Base-by-base conservation (phyloP, 2,329 filamentous ascomycete genomes). In the Dactylellina drechsleri region DNA sequence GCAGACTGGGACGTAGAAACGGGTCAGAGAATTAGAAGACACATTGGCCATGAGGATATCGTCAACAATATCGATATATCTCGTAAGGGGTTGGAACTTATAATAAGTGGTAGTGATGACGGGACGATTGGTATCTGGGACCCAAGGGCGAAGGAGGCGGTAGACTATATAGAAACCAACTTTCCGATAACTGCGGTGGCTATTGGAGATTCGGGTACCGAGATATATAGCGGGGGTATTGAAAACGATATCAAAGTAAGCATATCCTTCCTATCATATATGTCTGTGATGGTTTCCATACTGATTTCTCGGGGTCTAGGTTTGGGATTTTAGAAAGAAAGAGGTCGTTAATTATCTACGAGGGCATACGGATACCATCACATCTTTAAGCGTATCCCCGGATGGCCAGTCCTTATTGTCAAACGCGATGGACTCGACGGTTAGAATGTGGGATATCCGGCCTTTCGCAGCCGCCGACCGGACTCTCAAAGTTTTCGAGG, bases 91-190 rank as follows among this genome's bases (percentile, higher is more conserved):
- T 92, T 97, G 81, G 95, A 98, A 80, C 84, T 97, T 60, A 84
- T 99, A 53, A 87, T 97, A 76, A 97, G 92, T 81, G 95, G 91
- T 43, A 96, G 93, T 78, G 94, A 99, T 81, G 95, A 99, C 81
- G 93, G 93, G 4, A 92, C 89, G 77, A 93, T 99, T 80, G 93
- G 93, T 7, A 91, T 98, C 53, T 99, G 95, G 95, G 95, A 99
- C 81, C 93, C 94, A 7, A 87, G 95, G 79, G 90, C 92, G 68
- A 98, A 97, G 82, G 88, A 92, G 64, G 94, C 93, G 0, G 87
- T 91, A 67, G 92, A 96, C 79, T 93, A 93, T 79, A 90, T 98
- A 77, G 89, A 94, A 80, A 97, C 93, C 0, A 91, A 95, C 76
- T 96, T 96, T 75, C 95, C 95, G 0, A 89, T 99, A 67, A 98